Base-by-base conservation (phyloP, 768 basidiomycete genomes). In the Piloderma croceum region DNA sequence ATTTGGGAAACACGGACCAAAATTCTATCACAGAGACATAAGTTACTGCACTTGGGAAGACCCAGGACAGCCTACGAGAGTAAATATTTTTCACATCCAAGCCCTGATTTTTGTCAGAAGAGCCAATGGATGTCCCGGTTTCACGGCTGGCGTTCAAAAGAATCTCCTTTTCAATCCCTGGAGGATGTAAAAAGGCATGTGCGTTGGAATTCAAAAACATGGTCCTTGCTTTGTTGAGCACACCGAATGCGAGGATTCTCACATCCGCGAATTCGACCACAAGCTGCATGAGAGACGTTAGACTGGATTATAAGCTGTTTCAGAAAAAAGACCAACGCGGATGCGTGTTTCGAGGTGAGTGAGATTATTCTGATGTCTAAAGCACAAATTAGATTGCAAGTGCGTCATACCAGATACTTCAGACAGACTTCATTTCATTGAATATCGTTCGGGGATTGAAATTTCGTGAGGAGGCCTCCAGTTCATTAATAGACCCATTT, bases 241-340 rank as follows among this genome's bases (percentile, higher is more conserved):
- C 79, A 7, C 87, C 87, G 34, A 89, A 69, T 1, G 76, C 83
- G 39, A 90, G 59, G 39, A 90, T 73, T 20, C 86, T 74, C 24
- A 85, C 76, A 52, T 90, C 88, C 6, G 71, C 65, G 27, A 89
- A 64, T 53, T 84, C 74, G 10, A 86, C 68, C 18, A 90, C 69
- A 18, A 83, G 69, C 86, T 89, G 42, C 23, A 41, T 22, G 39
- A 19, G 24, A 19, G 20, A 27, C 17, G 33, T 20, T 15, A 24
- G 21, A 31, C 38, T 37, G 20, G 32, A 47, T 33, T 49, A 34
- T 42, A 38, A 40, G 31, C 29, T 31, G 24, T 31, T 24, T 11
- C 10, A 32, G 20, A 7, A n/a, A 42, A 34, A 35, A 27, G 34
- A 65, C 75, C 49, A 44, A 88, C 87, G 56, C 77, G 68, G 42